Base-by-base conservation (phyloP, 1,284 basidiomycete species). In the Tilletia horrida region DNA sequence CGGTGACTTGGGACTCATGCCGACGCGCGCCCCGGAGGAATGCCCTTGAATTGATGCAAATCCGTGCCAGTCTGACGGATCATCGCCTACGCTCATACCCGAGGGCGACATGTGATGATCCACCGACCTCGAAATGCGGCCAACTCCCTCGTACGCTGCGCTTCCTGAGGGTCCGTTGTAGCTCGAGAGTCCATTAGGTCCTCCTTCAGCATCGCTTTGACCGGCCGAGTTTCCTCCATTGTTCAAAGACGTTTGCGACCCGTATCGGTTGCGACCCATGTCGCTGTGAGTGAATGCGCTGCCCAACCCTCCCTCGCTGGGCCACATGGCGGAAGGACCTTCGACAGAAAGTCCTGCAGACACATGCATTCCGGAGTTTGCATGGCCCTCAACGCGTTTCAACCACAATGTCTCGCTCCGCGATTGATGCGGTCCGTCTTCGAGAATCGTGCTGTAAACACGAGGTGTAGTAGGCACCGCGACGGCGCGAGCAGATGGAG, bases 391-490 rank as follows among this genome's bases (percentile, higher is more conserved):
- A 40, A 11, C 35, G 35, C 35, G 35, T 4, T 4, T 4, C 25
- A 23, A 27, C 55, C 55, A 59, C 27, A 35, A 9, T 27, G 55
- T 40, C 55, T 40, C 55, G 29, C 27, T 59, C 9, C 55, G 55
- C 13, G 55, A 59, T 2, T 29, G 25, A 40, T 59, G 55, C 14
- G 55, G 55, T 16, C 9, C 55, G 55, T 59, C 55, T 14, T 59
- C 55, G 25, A 59, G 16, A n/a, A 59, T 59, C 16, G 55, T 59
- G 55, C 55, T 59, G 55, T 59, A 59, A 25, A 59, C 55, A 21
- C 55, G 55, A 18, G 55, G 29, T 11, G 27, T 29, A 13, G 55
- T n/a, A 4, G 27, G 31, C 27, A 4, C 16, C 27, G 16, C 27
- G 6, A 8, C 13, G 14, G 35, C n/a, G 7, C 29, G 55, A 3